phyloP scores from a whole-genome alignment of 179 eudicot species.

The Amaranthus tricolor region DNA sequence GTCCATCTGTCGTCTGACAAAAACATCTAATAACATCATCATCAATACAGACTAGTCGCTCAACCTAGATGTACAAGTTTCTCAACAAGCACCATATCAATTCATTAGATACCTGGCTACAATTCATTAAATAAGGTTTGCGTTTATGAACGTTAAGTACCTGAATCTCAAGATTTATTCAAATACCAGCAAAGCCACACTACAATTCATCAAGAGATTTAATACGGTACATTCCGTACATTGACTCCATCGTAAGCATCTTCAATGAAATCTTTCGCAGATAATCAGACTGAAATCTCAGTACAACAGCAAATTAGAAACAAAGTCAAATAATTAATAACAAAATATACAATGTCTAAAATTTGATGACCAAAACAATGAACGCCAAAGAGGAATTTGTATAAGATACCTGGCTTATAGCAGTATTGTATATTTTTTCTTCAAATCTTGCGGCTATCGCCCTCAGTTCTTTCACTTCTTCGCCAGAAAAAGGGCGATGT shows the following conservation, averaged over 20 bases:
- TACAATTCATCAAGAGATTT: too few species aligned
- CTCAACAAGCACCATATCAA: too few species aligned
- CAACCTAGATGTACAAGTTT: too few species aligned
- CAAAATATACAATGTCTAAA: not conserved
- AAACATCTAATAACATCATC: too few species aligned
- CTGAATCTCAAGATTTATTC: too few species aligned
- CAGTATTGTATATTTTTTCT: constrained; percentile 81
- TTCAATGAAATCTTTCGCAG: constrained; percentile 85
- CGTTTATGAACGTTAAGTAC: too few species aligned
- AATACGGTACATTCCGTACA: too few species aligned
- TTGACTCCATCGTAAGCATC: constrained; percentile 91
- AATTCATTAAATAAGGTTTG: too few species aligned
- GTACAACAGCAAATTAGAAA: not conserved
- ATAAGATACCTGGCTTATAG: constrained; percentile 73
- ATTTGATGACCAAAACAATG: not conserved
- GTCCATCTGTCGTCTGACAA: too few species aligned
- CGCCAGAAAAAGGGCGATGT: constrained; percentile 80
- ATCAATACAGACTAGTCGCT: too few species aligned
- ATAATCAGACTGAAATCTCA: constrained; percentile 68
- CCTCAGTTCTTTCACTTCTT: constrained; percentile 75
- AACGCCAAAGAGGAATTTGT: not conserved
- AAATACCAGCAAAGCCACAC: too few species aligned
- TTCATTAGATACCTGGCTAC: too few species aligned
- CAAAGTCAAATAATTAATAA: not conserved
- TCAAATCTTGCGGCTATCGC: constrained; percentile 87